phyloP scores from a whole-genome alignment of 345 rosid species.

The rapeseed (Brassica napus) region Da-Ae NC_063440.1:7530001-7530500 shows the following conservation, averaged over 20 bases:
- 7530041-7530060: conserved; percentile 17
- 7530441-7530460: neutral
- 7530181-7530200: neutral
- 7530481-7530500: neutral
- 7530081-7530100: conserved; percentile 98
- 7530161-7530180: neutral
- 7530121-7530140: conserved; percentile 93
- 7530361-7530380: neutral
- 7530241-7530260: neutral
- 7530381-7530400: neutral
- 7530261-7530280: neutral
- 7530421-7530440: neutral
- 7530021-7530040: conserved; percentile 2
- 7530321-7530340: neutral
- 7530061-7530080: neutral
- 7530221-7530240: neutral
- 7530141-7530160: conserved; percentile 57
- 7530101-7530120: conserved; percentile 95
- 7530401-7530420: neutral
- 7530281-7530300: neutral
- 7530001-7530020: too few species aligned
- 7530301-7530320: neutral
- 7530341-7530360: neutral
- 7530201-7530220: neutral
- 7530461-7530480: neutral